Conservation (phyloP, 208 protist species). For the Crithidia fasciculata region DNA sequence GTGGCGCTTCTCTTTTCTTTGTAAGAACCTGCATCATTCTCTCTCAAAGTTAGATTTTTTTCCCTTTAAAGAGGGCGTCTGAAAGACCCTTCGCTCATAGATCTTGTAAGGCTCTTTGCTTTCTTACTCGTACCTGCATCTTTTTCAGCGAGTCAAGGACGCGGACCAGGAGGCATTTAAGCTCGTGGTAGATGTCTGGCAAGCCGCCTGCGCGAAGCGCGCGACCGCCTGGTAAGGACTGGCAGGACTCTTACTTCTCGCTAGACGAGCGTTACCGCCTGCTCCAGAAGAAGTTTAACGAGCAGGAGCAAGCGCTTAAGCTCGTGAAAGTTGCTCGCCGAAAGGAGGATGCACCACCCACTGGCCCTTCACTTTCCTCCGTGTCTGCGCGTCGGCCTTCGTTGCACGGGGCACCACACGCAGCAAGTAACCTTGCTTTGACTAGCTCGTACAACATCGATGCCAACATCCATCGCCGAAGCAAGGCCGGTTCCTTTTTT, state of each 20-base stretch:
- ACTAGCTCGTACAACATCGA: neutral
- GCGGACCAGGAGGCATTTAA: neutral
- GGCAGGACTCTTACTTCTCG: constrained; percentile 82
- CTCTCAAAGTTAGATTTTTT: no score
- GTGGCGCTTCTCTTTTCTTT: neutral
- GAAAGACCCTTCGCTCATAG: no score
- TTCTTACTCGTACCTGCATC: no score
- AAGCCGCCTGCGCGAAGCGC: constrained; percentile 12
- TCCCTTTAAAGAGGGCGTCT: no score
- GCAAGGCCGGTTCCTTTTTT: neutral
- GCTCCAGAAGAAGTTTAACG: constrained; percentile 72
- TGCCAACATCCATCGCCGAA: neutral
- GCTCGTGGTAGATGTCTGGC: constrained; percentile 10
- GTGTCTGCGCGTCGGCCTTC: constrained; percentile 10
- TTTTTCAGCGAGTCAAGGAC: no score
- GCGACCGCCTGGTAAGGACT: constrained; percentile 66
- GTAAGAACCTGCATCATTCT: neutral
- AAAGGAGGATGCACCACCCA: constrained; percentile 28
- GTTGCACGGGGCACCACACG: neutral
- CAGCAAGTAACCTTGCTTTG: neutral
- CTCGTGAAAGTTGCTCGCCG: constrained; percentile 70
- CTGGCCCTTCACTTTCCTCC: constrained; percentile 30
- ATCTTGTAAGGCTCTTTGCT: no score
- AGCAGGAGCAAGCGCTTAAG: constrained; percentile 80
- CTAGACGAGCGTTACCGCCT: constrained; percentile 84